Base-by-base conservation (phyloP, 2,329 filamentous ascomycete species). In the Annulohypoxylon truncatum region DNA sequence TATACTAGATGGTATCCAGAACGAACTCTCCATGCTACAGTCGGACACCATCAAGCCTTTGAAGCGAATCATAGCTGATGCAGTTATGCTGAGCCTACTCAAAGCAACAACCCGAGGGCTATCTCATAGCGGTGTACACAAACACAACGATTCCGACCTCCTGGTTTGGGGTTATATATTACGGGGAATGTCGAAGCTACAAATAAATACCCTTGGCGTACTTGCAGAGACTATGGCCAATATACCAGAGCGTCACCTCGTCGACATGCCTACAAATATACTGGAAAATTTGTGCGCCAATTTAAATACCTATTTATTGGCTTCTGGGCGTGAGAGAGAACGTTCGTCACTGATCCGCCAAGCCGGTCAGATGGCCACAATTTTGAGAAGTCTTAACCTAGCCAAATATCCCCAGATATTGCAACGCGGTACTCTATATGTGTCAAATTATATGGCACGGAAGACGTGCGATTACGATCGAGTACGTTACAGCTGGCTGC, bases 401-500 rank as follows among this genome's bases (percentile, higher is more conserved):
- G 29, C 29, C 9, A 57, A 65, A 13, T 64, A 72, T 55, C 67
- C 47, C 44, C 48, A 65, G 26, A 62, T 77, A 20, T 31, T 77
- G 24, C 61, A 74, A 26, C 42, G 33, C n/a, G 56, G 64, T 7
- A 73, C 70, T 10, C 53, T 65, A 44, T 64, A 51, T 42, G 44
- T 76, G 18, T 56, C 67, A 9, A 28, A 40, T 28, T 53, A 66
- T 55, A 46, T 29, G 9, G 18, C 40, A 2, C 63, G 62, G 10
- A 33, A 61, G 35, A 60, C 56, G 10, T 2, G 57, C 18, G 28
- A 64, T 28, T 73, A 61, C 50, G 2, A 18, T 20, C 28, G 62
- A 18, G 44, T 67, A 40, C 75, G 76, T 15, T 59, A 70, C 13
- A 38, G 62, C 12, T 77, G 74, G 74, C 63, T 78, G 44, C 68